A percentile compares a stretch with the other conserved stretches of the same genome.
Evolutionary conservation across 805 yeast genomes (phyloP).

Genomic region (Saccharomyces kudriavzevii): DNA sequence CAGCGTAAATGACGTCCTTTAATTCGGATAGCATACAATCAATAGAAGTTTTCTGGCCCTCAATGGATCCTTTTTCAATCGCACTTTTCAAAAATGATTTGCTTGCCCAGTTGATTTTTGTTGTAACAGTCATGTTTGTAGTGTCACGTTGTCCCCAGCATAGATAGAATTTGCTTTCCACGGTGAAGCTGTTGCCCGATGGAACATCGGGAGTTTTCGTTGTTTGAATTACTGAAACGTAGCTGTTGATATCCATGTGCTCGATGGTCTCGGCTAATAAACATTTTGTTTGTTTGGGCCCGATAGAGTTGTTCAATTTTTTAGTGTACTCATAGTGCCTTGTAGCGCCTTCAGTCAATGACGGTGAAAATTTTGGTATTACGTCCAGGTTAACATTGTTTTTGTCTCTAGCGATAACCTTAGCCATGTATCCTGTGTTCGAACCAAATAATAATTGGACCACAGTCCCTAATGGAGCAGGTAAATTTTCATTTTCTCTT

Average conservation of each 20-base stretch:
- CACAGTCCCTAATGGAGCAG: constrained; percentile 62
- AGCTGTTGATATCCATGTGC: constrained; percentile 37
- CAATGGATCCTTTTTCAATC: constrained; percentile 65
- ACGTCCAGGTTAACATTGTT: constrained; percentile 54
- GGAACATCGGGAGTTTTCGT: constrained; percentile 71
- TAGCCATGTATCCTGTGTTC: constrained; percentile 41
- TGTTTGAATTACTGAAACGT: constrained; percentile 40
- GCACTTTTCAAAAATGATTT: constrained; percentile 71
- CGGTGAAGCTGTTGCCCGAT: constrained; percentile 60
- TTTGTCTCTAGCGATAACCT: constrained; percentile 42
- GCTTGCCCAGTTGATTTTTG: constrained; percentile 62
- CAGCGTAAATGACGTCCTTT: constrained; percentile 24
- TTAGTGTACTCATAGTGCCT: constrained; percentile 50
- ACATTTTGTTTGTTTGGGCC: constrained; percentile 68
- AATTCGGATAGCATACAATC: constrained; percentile 37
- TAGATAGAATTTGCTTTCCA: constrained; percentile 48
- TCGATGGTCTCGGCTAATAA: constrained; percentile 48
- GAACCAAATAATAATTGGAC: constrained; percentile 54
- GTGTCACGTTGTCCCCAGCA: constrained; percentile 55
- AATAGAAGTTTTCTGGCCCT: constrained; percentile 62
- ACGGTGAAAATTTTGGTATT: constrained; percentile 34
- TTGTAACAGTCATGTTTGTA: constrained; percentile 47
- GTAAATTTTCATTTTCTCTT: constrained; percentile 38
- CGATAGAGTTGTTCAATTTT: constrained; percentile 55
- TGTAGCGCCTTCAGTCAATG: constrained; percentile 18